Evolutionary conservation across 257 asterid genomes (phyloP).

Genomic region (Nicotiana undulata): DNA sequence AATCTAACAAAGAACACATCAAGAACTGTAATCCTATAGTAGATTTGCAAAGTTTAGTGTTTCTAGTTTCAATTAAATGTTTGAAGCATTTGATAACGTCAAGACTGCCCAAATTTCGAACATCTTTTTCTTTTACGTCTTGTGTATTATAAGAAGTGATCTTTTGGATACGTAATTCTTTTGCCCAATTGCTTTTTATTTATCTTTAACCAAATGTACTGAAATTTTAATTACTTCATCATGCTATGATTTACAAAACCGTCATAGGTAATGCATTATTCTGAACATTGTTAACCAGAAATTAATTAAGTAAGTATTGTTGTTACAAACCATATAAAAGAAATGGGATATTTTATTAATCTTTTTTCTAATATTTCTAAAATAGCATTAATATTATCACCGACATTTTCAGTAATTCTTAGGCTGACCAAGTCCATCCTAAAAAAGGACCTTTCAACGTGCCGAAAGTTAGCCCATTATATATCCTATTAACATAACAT

Average conservation of each 20-base stretch:
- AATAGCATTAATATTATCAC: background rate
- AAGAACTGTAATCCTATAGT: too few relatives aligned
- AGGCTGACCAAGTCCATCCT: background rate
- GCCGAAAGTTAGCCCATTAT: background rate
- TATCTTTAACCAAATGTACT: background rate
- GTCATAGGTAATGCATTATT: too few relatives aligned
- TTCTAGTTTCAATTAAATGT: too few relatives aligned
- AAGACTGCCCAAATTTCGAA: background rate
- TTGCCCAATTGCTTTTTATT: background rate
- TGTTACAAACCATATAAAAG: background rate
- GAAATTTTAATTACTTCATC: background rate
- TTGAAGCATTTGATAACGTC: background rate
- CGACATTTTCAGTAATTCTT: background rate
- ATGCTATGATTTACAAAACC: too few relatives aligned
- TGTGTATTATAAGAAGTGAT: too few relatives aligned
- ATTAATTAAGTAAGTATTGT: background rate
- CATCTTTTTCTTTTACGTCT: background rate
- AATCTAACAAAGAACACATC: too few relatives aligned
- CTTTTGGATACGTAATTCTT: background rate
- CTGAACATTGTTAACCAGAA: too few relatives aligned
- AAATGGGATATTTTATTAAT: background rate
- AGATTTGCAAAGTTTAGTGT: too few relatives aligned
- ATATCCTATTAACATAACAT: background rate
- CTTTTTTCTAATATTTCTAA: background rate
- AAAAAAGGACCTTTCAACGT: background rate